Conservation (phyloP, 805 yeast species). For the Ogataea saltuana region DNA sequence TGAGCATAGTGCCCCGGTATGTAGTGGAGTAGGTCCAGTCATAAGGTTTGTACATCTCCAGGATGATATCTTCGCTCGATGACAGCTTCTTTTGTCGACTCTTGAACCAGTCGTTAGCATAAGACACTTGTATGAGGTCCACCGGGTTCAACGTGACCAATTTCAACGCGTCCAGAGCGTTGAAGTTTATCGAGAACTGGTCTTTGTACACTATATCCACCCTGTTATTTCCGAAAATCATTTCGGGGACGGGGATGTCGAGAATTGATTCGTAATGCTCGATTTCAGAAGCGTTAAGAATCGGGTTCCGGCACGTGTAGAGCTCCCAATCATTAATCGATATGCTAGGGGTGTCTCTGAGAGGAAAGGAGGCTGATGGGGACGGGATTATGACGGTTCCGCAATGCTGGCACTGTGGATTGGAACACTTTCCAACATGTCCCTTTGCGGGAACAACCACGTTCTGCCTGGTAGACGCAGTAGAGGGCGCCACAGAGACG, state of each 20-base stretch:
- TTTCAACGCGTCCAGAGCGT: conserved; percentile 74
- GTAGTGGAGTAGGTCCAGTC: conserved; percentile 95
- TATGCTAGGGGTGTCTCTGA: conserved; percentile 68
- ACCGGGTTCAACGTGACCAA: conserved; percentile 49
- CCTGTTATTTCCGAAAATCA: conserved; percentile 89
- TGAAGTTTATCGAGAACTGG: conserved; percentile 53
- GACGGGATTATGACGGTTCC: conserved; percentile 78
- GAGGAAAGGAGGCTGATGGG: conserved; percentile 65
- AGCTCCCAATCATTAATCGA: conserved; percentile 75
- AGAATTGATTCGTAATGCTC: conserved; percentile 63
- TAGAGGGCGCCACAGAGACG: too few relatives aligned
- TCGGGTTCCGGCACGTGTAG: conserved; percentile 71
- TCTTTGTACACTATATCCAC: conserved; percentile 43
- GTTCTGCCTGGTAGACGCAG: too few relatives aligned
- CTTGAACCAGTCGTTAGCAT: conserved; percentile 80
- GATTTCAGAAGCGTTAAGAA: conserved; percentile 69
- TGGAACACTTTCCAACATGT: conserved; percentile 22
- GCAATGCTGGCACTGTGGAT: conserved; percentile 56
- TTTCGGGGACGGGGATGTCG: conserved; percentile 89
- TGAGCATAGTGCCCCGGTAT: conserved; percentile 61
- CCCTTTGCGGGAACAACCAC: conserved; percentile 25
- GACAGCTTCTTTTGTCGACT: conserved; percentile 39
- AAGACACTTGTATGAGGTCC: conserved; percentile 67
- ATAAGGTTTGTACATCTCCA: conserved; percentile 73
- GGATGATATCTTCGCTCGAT: conserved; percentile 39